Evolutionary conservation across 1,284 basidiomycete species (phyloP), one percentile per base, ranked within the genome.

Genomic region (Ceratobasidium sp.): DNA sequence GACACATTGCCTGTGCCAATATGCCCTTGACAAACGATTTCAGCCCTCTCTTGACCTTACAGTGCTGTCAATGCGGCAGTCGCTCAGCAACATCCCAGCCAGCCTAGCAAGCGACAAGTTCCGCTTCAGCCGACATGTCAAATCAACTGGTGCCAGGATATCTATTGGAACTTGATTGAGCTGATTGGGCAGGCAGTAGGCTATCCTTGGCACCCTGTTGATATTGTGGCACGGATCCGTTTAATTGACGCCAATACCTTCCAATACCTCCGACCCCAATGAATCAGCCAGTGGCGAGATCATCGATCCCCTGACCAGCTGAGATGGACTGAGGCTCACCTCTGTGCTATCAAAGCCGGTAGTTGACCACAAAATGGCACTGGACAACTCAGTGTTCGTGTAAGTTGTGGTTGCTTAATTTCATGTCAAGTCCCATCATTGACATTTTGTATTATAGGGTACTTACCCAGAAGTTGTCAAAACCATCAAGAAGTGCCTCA

Each of bases 91-190:
- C 5, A 27, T 64, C 2, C 24, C 31, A 7, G n/a, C 27, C n/a
- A 31, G 24, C 22, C 36, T 17, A 62, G 33, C 44, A 62, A 24
- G 41, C 59, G 36, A 22, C 36, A 62, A 22, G 27, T 5, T 15
- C 44, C 41, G 5, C 44, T 31, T 27, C 41, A 47, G 3, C 62
- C 62, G 3, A 48, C 62, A 24, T 15, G 11, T 31, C 45, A 45
- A 6, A 48, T 64, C 45, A 74, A 74, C 36, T 74, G 73, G 73
- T 66, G 51, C n/a, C 51, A 56, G 8, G 19, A 48, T 0, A 44
- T 57, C 7, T 45, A 54, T 41, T 74, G 73, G 73, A 31, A n/a
- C 15, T 24, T 54, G 6, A 74, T 74, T 31, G 53, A 74, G 7
- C 1, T 3, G 2, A 36, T 24, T 33, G 27, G 11, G 1, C 44